phyloP scores from a whole-genome alignment of 768 basidiomycete genomes.

The Mycena vulgaris region DNA sequence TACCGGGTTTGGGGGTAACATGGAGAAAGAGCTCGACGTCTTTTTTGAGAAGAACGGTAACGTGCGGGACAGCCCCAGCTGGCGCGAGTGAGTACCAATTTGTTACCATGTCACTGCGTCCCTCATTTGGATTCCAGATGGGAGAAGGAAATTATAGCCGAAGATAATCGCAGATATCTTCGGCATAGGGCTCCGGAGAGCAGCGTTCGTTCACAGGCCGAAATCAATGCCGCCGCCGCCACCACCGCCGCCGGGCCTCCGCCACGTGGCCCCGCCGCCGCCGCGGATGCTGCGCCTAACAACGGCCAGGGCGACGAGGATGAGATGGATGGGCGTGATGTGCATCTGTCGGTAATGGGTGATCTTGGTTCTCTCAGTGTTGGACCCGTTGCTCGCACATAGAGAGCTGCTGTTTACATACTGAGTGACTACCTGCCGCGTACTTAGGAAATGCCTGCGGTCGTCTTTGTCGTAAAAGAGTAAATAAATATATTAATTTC shows the following conservation, averaged over 20 bases:
- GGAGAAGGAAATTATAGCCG: neutral
- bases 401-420: too few species aligned
- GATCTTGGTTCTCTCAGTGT: neutral
- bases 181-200: neutral
- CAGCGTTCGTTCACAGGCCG: neutral
- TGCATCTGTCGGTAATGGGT: neutral
- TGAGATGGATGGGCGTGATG: neutral
- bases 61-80: neutral
- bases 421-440: too few species aligned
- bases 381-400: too few species aligned
- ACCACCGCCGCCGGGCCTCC: too few species aligned
- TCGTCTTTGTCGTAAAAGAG: too few species aligned
- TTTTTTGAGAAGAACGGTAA: neutral
- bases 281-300: too few species aligned
- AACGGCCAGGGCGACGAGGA: neutral
- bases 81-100: neutral
- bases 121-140: neutral
- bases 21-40: neutral
- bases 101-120: too few species aligned
- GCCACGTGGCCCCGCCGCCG: neutral
- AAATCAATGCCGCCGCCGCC: conserved; percentile 13
- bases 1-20: neutral
- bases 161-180: neutral
- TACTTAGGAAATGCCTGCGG: too few species aligned
- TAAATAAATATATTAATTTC: too few species aligned